Conservation (phyloP, 768 basidiomycete species). For the Xerocomus potaroensis region DNA sequence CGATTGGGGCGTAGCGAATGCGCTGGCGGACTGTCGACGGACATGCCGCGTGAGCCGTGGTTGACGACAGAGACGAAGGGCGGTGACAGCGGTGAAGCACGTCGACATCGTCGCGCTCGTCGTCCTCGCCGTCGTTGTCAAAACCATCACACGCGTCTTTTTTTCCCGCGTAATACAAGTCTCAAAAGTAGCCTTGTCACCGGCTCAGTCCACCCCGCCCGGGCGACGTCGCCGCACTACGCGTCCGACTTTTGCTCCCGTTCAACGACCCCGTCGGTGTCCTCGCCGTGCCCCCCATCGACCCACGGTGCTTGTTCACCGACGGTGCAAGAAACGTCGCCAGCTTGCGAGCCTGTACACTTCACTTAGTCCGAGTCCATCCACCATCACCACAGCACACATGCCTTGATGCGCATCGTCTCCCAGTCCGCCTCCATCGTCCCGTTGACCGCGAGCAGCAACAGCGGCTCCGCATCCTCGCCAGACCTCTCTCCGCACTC, state of each 20-base stretch:
- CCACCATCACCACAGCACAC: slow-evolving; percentile 8
- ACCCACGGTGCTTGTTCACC: slow-evolving; percentile 35
- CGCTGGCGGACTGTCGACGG: slow-evolving; percentile 39
- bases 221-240: slow-evolving; percentile 28
- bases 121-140: slow-evolving; percentile 1
- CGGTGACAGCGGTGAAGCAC: slow-evolving; percentile 14
- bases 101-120: slow-evolving; percentile 21
- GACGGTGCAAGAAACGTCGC: slow-evolving; percentile 32
- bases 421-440: slow-evolving; percentile 62
- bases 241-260: slow-evolving; percentile 24
- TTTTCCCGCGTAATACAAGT: slow-evolving; percentile 25
- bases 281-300: slow-evolving; percentile 16
- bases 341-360: slow-evolving; percentile 29
- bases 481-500: slow-evolving; percentile 35
- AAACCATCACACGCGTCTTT: background rate
- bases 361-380: background rate
- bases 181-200: background rate
- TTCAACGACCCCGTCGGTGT: slow-evolving; percentile 5
- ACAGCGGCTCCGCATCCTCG: slow-evolving; percentile 41
- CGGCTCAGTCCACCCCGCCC: slow-evolving; percentile 20
- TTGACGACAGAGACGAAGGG: slow-evolving; percentile 14
- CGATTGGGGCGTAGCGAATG: slow-evolving; percentile 34
- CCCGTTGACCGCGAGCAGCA: slow-evolving; percentile 69
- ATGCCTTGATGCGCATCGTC: slow-evolving; percentile 57
- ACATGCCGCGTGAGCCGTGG: slow-evolving; percentile 13